Conservation (phyloP, 2,329 filamentous ascomycete genomes). For the Didymellaceae sp. region DNA sequence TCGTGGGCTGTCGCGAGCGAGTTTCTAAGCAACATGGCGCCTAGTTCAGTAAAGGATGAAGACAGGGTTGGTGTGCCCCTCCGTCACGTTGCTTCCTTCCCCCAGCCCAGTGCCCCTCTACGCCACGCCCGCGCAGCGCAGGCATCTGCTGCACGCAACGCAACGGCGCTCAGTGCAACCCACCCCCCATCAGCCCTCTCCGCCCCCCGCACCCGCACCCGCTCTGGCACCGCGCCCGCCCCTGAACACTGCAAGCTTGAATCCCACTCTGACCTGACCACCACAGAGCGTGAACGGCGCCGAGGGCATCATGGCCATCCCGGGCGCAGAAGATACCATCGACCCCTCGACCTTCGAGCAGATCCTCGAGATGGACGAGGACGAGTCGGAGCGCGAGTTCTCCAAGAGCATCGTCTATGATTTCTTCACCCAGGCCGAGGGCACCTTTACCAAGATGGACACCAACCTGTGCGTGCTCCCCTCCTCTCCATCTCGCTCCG, state of each 20-base stretch:
- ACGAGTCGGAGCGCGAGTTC: conserved; percentile 83
- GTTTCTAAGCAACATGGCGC: conserved; percentile 39
- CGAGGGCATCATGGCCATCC: conserved; percentile 52
- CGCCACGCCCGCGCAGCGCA: conserved; percentile 15
- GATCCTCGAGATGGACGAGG: conserved; percentile 98
- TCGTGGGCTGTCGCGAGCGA: conserved; percentile 22
- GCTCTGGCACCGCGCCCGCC: conserved; percentile 4
- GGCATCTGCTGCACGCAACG: background rate
- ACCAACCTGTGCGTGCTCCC: conserved; percentile 73
- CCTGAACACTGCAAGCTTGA: too few species aligned
- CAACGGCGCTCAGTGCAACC: background rate
- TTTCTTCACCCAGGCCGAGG: conserved; percentile 90
- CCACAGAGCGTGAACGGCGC: conserved; percentile 32
- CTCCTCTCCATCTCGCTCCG: too few species aligned
- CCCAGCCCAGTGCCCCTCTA: conserved; percentile 19
- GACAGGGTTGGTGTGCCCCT: conserved; percentile 47
- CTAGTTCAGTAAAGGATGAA: conserved; percentile 37
- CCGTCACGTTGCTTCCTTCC: conserved; percentile 28
- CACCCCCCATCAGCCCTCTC: background rate
- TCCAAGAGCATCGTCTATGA: conserved; percentile 86
- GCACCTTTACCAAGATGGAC: conserved; percentile 88
- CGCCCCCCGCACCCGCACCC: background rate
- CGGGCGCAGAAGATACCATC: conserved; percentile 76
- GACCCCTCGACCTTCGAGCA: conserved; percentile 85
- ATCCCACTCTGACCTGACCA: conserved; percentile 20